phyloP scores from a whole-genome alignment of 352 stramenopile genomes.

The Pythium volutum region DNA sequence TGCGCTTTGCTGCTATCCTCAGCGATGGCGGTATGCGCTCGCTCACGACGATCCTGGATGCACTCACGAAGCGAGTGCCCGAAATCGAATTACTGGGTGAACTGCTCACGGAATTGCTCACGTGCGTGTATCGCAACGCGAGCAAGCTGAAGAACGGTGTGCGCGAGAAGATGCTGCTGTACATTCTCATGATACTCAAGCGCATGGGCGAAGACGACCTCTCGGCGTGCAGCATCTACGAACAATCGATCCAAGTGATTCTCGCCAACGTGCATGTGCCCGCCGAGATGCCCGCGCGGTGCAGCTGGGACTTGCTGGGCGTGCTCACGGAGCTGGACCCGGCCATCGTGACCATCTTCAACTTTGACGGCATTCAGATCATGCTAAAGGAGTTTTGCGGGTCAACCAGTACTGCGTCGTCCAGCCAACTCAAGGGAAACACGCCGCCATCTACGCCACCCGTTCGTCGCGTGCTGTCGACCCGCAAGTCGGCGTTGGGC shows the following conservation, averaged over 20 bases:
- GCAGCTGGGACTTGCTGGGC: slow-evolving; percentile 55
- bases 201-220: slow-evolving; percentile 48
- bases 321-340: slow-evolving; percentile 54
- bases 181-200: slow-evolving; percentile 52
- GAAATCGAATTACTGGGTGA: slow-evolving; percentile 35
- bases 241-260: slow-evolving; percentile 55
- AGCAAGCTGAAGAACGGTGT: slow-evolving; percentile 31
- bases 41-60: slow-evolving; percentile 33
- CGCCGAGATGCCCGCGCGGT: slow-evolving; percentile 31
- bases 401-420: slow-evolving; percentile 6
- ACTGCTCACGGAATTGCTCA: slow-evolving; percentile 36
- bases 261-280: slow-evolving; percentile 36
- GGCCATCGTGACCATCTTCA: slow-evolving; percentile 59
- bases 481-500: slow-evolving; percentile 17
- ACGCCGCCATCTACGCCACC: background rate
- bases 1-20: slow-evolving; percentile 8
- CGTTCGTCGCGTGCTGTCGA: slow-evolving; percentile 15
- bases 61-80: slow-evolving; percentile 27
- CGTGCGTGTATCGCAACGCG: slow-evolving; percentile 41
- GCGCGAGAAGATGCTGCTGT: slow-evolving; percentile 47
- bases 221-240: slow-evolving; percentile 44
- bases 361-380: slow-evolving; percentile 53
- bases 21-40: slow-evolving; percentile 6
- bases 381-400: slow-evolving; percentile 48
- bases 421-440: background rate